phyloP scores from a whole-genome alignment of 495 filamentous ascomycete genomes.

The Rostrohypoxylon terebratum region DNA sequence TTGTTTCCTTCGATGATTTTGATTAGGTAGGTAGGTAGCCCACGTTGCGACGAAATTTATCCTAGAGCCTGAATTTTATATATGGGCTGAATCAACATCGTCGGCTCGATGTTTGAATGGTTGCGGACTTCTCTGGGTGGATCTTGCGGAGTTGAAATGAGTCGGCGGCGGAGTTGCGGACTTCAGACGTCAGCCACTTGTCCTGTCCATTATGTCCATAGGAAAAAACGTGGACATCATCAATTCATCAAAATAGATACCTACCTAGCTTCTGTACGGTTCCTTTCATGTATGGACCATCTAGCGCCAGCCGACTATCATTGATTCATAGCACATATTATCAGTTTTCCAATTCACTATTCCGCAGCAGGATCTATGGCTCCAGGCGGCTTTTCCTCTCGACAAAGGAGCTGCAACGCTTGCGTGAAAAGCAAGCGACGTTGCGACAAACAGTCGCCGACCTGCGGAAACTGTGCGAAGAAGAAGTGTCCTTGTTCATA shows the following conservation, averaged over 20 bases:
- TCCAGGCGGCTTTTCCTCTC: constrained; percentile 32
- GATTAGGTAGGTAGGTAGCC: not conserved
- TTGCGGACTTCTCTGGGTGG: not conserved
- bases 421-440: constrained; percentile 54
- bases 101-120: not conserved
- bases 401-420: constrained; percentile 55
- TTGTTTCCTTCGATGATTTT: not conserved
- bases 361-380: constrained; percentile 23
- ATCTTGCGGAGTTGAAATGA: constrained; percentile 39
- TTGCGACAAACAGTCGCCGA: constrained; percentile 52
- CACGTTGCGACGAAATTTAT: not conserved
- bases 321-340: not conserved
- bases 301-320: not conserved
- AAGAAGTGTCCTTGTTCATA: constrained; percentile 51
- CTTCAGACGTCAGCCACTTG: not conserved
- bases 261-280: not conserved
- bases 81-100: not conserved
- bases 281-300: not conserved
- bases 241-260: not conserved
- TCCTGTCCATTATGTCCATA: not conserved
- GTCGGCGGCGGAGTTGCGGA: constrained; percentile 44
- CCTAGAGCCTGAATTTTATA: not conserved
- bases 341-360: not conserved
- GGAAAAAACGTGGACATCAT: not conserved
- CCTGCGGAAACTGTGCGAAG: constrained; percentile 51